phyloP scores from a whole-genome alignment of 2,329 filamentous ascomycete species.

The Botryosphaeria dothidea region DNA sequence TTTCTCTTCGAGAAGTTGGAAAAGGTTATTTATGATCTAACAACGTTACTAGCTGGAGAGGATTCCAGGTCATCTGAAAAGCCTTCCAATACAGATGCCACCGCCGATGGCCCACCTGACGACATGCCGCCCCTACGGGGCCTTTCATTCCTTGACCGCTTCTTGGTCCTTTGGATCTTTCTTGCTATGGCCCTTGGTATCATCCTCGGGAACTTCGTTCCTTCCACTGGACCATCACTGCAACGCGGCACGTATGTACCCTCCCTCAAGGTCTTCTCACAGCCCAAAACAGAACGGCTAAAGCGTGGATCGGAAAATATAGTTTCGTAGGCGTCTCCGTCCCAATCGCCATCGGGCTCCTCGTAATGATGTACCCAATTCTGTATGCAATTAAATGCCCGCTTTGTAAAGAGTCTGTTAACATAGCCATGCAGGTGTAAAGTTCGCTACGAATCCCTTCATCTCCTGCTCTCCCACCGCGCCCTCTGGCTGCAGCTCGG shows the following conservation, averaged over 20 bases:
- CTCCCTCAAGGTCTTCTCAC: constrained; percentile 64
- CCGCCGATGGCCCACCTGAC: background rate
- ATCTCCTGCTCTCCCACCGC: constrained; percentile 62
- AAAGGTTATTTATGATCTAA: background rate
- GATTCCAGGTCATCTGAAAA: background rate
- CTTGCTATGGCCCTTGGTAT: constrained; percentile 77
- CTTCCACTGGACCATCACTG: constrained; percentile 60
- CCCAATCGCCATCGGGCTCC: constrained; percentile 70
- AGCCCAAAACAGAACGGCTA: too few relatives aligned
- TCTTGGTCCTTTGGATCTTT: constrained; percentile 65
- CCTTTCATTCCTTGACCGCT: constrained; percentile 47
- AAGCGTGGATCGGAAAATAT: background rate
- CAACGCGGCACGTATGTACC: constrained; percentile 68
- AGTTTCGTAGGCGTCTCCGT: constrained; percentile 62
- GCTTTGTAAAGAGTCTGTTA: too few relatives aligned
- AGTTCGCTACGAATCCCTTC: constrained; percentile 74
- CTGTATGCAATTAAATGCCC: too few relatives aligned
- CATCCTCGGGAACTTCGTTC: constrained; percentile 74
- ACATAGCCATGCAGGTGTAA: constrained; percentile 52
- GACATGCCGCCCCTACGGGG: constrained; percentile 23
- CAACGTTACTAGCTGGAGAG: background rate
- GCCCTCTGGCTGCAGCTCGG: constrained; percentile 76
- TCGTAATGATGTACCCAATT: constrained; percentile 95
- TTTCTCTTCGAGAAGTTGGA: background rate
- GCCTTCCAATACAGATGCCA: background rate